Evolutionary conservation across 306 rosid species (phyloP).

Genomic region (Cucumis melo): DNA sequence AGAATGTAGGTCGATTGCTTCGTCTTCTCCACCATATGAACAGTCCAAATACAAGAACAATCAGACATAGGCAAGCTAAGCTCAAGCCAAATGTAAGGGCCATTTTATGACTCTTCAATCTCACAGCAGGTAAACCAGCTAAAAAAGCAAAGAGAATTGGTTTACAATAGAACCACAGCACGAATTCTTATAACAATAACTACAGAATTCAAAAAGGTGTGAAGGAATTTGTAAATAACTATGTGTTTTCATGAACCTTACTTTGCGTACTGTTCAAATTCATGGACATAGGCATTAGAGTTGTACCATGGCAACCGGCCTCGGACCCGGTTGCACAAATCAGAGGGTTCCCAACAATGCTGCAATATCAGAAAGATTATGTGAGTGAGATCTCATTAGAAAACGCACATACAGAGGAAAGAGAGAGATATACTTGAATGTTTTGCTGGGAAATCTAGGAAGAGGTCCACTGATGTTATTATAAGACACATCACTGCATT

Average conservation of each 20-base stretch:
- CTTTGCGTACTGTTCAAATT: slow-evolving; percentile 59
- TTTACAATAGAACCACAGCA: slow-evolving; percentile 16
- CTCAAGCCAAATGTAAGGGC: slow-evolving; percentile 83
- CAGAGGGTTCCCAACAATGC: slow-evolving; percentile 83
- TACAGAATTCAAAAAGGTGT: background rate
- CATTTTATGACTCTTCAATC: slow-evolving; percentile 51
- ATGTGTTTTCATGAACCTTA: slow-evolving; percentile 14
- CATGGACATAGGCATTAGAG: slow-evolving; percentile 87
- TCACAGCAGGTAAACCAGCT: slow-evolving; percentile 41
- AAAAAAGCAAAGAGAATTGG: slow-evolving; percentile 21
- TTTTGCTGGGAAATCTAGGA: slow-evolving; percentile 79
- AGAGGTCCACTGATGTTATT: slow-evolving; percentile 82
- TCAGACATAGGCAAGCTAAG: slow-evolving; percentile 71
- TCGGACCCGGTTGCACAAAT: slow-evolving; percentile 75
- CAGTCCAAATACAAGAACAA: slow-evolving; percentile 58
- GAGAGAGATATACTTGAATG: slow-evolving; percentile 53
- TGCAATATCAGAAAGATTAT: slow-evolving; percentile 20
- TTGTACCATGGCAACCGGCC: slow-evolving; percentile 60
- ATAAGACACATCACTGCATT: slow-evolving; percentile 76
- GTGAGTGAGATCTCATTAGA: background rate
- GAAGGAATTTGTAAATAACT: background rate
- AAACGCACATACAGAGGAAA: slow-evolving; percentile 2
- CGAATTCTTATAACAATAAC: background rate
- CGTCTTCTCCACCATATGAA: slow-evolving; percentile 77
- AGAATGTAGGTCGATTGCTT: slow-evolving; percentile 55